phyloP scores from a whole-genome alignment of 805 yeast species.

The Hanseniaspora taiwanica region DNA sequence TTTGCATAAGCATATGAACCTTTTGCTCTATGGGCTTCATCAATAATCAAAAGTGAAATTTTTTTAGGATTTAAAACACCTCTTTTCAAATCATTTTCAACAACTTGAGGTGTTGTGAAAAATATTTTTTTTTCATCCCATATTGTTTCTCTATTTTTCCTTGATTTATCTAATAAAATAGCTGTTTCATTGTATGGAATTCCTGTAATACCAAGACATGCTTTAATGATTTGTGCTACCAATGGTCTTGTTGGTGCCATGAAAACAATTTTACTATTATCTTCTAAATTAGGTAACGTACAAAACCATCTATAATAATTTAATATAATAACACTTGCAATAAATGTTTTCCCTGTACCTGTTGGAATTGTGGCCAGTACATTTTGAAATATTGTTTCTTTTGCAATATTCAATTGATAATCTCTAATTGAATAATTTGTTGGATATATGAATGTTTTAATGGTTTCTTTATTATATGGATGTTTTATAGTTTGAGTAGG shows the following conservation, averaged over 20 bases:
- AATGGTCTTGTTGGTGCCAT: slow-evolving; percentile 96
- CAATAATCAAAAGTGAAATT: slow-evolving; percentile 67
- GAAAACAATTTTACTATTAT: slow-evolving; percentile 52
- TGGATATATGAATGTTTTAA: slow-evolving; percentile 57
- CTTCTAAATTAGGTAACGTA: slow-evolving; percentile 2
- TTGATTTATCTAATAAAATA: slow-evolving; percentile 46
- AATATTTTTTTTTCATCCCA: slow-evolving; percentile 73
- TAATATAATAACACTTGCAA: slow-evolving; percentile 87
- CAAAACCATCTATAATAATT: slow-evolving; percentile 73
- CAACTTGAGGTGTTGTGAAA: slow-evolving; percentile 93
- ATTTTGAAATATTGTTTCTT: slow-evolving; percentile 58
- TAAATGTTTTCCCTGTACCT: slow-evolving; percentile 93
- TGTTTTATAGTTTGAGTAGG: neutral
- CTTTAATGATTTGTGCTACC: slow-evolving; percentile 91
- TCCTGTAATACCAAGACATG: slow-evolving; percentile 80
- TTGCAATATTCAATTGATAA: slow-evolving; percentile 74
- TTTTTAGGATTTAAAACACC: slow-evolving; percentile 69
- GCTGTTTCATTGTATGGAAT: slow-evolving; percentile 68
- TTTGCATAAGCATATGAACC: slow-evolving; percentile 84
- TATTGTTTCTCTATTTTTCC: slow-evolving; percentile 55
- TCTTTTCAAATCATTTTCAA: slow-evolving; percentile 71
- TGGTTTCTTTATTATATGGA: slow-evolving; percentile 1
- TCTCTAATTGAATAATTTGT: slow-evolving; percentile 74
- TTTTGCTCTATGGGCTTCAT: slow-evolving; percentile 91
- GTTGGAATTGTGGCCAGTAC: slow-evolving; percentile 87